phyloP scores from a whole-genome alignment of 768 basidiomycete genomes.

The Leccinum olivaceopallidum region DNA sequence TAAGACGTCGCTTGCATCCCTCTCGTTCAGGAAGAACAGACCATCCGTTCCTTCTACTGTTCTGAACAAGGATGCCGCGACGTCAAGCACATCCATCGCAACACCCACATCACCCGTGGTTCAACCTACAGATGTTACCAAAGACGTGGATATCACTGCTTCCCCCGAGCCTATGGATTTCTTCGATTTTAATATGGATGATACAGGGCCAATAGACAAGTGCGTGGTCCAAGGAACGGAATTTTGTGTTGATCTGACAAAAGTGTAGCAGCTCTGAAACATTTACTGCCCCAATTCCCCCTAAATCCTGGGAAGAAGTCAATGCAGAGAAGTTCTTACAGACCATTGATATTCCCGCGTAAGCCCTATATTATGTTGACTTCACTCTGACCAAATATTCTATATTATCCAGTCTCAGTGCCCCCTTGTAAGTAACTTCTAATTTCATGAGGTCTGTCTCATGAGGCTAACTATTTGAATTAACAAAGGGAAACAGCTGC shows the following conservation, averaged over 20 bases:
- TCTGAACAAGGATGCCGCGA: slow-evolving; percentile 17
- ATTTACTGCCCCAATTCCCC: slow-evolving; percentile 10
- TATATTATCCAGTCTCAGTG: slow-evolving; percentile 19
- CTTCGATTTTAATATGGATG: slow-evolving; percentile 16
- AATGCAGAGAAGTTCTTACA: slow-evolving; percentile 28
- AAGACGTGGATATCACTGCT: slow-evolving; percentile 1
- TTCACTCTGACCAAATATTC: background rate
- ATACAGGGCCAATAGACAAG: slow-evolving; percentile 10
- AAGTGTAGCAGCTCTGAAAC: slow-evolving; percentile 7
- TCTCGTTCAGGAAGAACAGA: slow-evolving; percentile 48
- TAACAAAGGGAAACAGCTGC: slow-evolving; percentile 19
- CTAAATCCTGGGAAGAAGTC: slow-evolving; percentile 23
- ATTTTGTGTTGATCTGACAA: background rate
- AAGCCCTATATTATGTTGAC: slow-evolving; percentile 1
- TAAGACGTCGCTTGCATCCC: slow-evolving; percentile 29
- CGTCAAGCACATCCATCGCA: background rate
- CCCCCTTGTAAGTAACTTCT: slow-evolving; percentile 25
- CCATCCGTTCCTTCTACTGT: slow-evolving; percentile 8
- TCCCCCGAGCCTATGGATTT: slow-evolving; percentile 26
- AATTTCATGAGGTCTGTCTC: background rate
- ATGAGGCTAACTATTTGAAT: background rate
- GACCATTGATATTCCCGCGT: slow-evolving; percentile 29
- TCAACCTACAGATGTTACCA: background rate
- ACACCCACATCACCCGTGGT: slow-evolving; percentile 15
- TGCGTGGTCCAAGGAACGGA: slow-evolving; percentile 7